Conservation (phyloP, 768 basidiomycete genomes). For the Tephrocybe sp. region DNA sequence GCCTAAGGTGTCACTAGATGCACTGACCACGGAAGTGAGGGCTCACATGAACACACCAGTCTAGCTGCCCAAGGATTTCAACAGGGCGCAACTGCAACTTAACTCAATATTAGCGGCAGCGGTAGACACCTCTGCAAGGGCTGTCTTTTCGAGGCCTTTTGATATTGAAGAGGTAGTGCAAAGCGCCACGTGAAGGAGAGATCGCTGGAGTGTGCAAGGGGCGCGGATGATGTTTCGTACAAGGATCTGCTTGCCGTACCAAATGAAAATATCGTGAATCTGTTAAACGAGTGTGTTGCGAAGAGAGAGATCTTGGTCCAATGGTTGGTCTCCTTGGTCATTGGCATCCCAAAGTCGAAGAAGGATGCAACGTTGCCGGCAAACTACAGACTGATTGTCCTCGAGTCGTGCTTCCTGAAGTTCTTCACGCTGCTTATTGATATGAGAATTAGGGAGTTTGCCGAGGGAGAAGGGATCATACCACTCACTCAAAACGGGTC, state of each 20-base stretch:
- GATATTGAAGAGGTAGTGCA: neutral
- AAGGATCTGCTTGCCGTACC: neutral
- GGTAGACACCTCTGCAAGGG: neutral
- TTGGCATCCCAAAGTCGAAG: constrained; percentile 1
- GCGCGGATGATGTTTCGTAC: neutral
- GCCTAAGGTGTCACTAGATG: neutral
- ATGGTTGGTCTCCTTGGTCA: constrained; percentile 3
- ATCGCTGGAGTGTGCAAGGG: neutral
- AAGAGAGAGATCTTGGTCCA: neutral
- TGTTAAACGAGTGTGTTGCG: neutral
- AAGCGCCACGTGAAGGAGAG: neutral
- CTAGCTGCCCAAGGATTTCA: neutral
- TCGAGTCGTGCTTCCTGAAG: constrained; percentile 1
- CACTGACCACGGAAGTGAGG: neutral
- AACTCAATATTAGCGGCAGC: neutral
- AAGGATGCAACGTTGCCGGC: neutral
- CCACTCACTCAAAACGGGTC: neutral
- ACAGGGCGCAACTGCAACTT: neutral
- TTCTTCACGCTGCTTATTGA: constrained; percentile 2
- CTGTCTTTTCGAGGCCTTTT: neutral
- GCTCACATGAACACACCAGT: neutral
- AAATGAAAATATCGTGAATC: neutral
- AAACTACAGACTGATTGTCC: constrained; percentile 2
- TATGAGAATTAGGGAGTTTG: neutral
- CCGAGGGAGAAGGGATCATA: neutral